A percentile compares a stretch with the other conserved stretches of the same genome.
phyloP scores from a whole-genome alignment of 2,329 filamentous ascomycete genomes.

The Aspergillus quadricinctus region DNA sequence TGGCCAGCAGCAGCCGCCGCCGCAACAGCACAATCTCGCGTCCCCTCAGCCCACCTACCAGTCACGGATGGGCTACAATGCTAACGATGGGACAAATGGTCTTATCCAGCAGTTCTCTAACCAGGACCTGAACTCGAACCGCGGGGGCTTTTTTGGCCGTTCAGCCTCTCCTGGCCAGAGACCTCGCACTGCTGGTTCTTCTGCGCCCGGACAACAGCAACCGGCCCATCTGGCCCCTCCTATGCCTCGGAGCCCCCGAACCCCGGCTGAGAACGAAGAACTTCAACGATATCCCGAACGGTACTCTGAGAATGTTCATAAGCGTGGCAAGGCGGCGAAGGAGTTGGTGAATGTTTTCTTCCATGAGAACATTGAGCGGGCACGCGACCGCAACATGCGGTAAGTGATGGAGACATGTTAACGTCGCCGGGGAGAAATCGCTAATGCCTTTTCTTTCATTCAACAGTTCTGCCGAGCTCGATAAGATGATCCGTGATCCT shows the following conservation, averaged over 20 bases:
- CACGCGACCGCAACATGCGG: conserved; percentile 91
- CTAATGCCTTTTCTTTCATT: neutral
- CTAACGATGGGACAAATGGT: conserved; percentile 81
- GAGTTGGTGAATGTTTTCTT: conserved; percentile 75
- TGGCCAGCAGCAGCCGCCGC: conserved; percentile 28
- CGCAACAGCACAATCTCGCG: conserved; percentile 44
- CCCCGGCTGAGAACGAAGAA: conserved; percentile 60
- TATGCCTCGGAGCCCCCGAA: conserved; percentile 55
- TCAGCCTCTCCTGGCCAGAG: conserved; percentile 69
- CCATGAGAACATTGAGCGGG: conserved; percentile 96
- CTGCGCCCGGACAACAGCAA: conserved; percentile 49
- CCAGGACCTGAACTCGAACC: conserved; percentile 78
- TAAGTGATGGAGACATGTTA: conserved; percentile 40
- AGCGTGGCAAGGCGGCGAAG: conserved; percentile 63
- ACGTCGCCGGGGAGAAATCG: neutral
- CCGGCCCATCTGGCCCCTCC: conserved; percentile 68
- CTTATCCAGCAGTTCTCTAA: conserved; percentile 95
- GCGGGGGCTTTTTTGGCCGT: conserved; percentile 65
- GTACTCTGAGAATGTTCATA: conserved; percentile 81
- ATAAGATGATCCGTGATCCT: conserved; percentile 75
- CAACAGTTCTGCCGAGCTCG: conserved; percentile 80
- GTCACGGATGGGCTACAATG: conserved; percentile 48
- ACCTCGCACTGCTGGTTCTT: conserved; percentile 72
- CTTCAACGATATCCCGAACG: conserved; percentile 77
- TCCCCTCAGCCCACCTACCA: conserved; percentile 54